Evolutionary conservation across 352 stramenopile genomes (phyloP), one percentile per base, ranked within the genome.

Genomic region (Pythium grandisporangium): DNA sequence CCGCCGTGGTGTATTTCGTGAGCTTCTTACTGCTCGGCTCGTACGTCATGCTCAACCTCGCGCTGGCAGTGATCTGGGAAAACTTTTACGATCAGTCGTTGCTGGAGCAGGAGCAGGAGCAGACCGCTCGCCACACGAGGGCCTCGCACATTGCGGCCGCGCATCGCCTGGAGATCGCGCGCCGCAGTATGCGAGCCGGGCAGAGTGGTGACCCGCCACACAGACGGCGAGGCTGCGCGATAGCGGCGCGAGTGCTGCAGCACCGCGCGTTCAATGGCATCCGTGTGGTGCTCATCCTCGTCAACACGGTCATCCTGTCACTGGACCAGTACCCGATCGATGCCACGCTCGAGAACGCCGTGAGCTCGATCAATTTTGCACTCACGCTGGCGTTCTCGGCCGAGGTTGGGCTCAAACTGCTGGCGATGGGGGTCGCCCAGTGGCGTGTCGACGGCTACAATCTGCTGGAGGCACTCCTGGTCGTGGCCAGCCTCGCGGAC

Each of bases 31-130:
- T 95, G 25, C 62, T 95, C 35, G 90, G 82, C 13, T 89, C 80
- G 7, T 96, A 87, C 55, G 95, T 96, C 55, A 78, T 95, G 61
- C 67, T 96, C 19, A 94, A 96, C 44, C 54, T 96, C 20, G 80
- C 80, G 6, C 61, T 96, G 14, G 87, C 87, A 19, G 88, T 96
- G 27, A 88, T 96, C 49, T 95, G 73, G 64, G 72, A 85, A 21
- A 83, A 85, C 39, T 85, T 83, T 37, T 83, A 64, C 0, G 71
- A 83, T 23, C 53, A 62, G 3, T 85, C 69, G 7, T 66, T 73
- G 19, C 34, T 70, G 26, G 71, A 83, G 56, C 64, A 63, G 0
- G 72, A 85, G 33, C n/a, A 4, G 1, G 11, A 24, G 34, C 14
- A 17, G 22, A 32, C 14, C 4, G 11, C 30, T n/a, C n/a, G 19